phyloP scores from a whole-genome alignment of 1,284 basidiomycete species.

The Phaffia rhodozyma region DNA sequence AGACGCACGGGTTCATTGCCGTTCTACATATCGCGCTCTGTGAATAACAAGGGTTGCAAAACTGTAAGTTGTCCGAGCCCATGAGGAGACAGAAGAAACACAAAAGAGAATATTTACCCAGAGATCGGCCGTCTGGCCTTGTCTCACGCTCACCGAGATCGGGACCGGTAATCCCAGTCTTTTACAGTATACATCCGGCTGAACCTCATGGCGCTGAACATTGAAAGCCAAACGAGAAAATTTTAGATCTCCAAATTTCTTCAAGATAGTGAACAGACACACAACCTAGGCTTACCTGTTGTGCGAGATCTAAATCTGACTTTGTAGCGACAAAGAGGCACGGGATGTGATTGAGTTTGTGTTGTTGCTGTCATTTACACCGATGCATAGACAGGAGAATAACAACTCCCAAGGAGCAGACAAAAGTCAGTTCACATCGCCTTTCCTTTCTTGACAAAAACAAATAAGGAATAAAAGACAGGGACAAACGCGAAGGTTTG shows the following conservation, averaged over 20 bases:
- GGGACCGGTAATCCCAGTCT: conserved; percentile 73
- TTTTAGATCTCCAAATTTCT: background rate
- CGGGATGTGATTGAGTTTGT: conserved; percentile 79
- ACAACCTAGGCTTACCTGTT: conserved; percentile 50
- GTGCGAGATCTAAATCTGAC: conserved; percentile 88
- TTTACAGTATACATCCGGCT: conserved; percentile 92
- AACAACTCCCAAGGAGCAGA: conserved; percentile 12
- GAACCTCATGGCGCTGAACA: conserved; percentile 80
- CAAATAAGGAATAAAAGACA: background rate
- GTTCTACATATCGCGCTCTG: conserved; percentile 63
- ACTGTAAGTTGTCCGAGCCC: no score
- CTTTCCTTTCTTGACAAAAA: background rate
- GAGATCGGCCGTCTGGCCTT: conserved; percentile 74
- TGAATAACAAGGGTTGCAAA: background rate
- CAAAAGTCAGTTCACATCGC: background rate
- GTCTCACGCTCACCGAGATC: conserved; percentile 77
- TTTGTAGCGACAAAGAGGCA: conserved; percentile 97
- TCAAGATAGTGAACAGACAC: conserved; percentile 1
- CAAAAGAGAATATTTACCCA: conserved; percentile 35
- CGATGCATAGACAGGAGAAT: background rate
- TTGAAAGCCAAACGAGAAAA: conserved; percentile 1
- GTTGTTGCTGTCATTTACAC: conserved; percentile 64
- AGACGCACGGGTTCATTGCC: conserved; percentile 68
- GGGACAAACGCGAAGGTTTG: conserved; percentile 68
- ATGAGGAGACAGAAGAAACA: background rate